Evolutionary conservation across 306 rosid species (phyloP).

Genomic region (Ziziphus jujuba): DNA sequence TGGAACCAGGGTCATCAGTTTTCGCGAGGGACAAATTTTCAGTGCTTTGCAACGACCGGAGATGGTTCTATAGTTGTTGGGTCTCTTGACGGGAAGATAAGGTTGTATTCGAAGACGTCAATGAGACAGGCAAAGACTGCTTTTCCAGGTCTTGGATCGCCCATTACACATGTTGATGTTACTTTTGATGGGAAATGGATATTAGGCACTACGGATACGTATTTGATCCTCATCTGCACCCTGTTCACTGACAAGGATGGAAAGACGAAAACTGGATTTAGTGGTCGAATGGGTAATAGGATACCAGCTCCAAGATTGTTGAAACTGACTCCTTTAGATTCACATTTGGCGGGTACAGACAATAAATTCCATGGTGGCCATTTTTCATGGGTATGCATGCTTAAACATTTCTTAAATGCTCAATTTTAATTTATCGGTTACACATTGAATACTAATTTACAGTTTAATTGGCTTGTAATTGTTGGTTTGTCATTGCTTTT

Average conservation of each 20-base stretch:
- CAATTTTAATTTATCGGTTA: not conserved
- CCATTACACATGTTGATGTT: slow-evolving; percentile 81
- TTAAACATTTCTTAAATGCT: slow-evolving; percentile 1
- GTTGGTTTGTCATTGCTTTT: not conserved
- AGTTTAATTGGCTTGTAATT: not conserved
- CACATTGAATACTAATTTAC: not conserved
- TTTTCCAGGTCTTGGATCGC: slow-evolving; percentile 84
- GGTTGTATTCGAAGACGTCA: slow-evolving; percentile 80
- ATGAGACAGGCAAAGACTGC: slow-evolving; percentile 96
- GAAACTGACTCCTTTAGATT: slow-evolving; percentile 87
- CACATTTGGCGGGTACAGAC: slow-evolving; percentile 79
- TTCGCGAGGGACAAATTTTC: slow-evolving; percentile 82
- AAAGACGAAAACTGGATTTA: slow-evolving; percentile 76
- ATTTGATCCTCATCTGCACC: slow-evolving; percentile 82
- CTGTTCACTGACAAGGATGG: slow-evolving; percentile 90
- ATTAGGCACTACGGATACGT: slow-evolving; percentile 75
- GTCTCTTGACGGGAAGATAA: slow-evolving; percentile 79
- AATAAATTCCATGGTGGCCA: slow-evolving; percentile 90
- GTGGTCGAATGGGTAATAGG: slow-evolving; percentile 85
- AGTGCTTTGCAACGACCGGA: slow-evolving; percentile 82
- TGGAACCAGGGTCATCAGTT: slow-evolving; percentile 94
- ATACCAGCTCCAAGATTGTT: slow-evolving; percentile 84
- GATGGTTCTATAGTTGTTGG: slow-evolving; percentile 95
- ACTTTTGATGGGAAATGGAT: slow-evolving; percentile 93
- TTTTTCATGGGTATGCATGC: slow-evolving; percentile 81